phyloP scores from a whole-genome alignment of 2,329 filamentous ascomycete genomes.

The Curvularia sp. region DNA sequence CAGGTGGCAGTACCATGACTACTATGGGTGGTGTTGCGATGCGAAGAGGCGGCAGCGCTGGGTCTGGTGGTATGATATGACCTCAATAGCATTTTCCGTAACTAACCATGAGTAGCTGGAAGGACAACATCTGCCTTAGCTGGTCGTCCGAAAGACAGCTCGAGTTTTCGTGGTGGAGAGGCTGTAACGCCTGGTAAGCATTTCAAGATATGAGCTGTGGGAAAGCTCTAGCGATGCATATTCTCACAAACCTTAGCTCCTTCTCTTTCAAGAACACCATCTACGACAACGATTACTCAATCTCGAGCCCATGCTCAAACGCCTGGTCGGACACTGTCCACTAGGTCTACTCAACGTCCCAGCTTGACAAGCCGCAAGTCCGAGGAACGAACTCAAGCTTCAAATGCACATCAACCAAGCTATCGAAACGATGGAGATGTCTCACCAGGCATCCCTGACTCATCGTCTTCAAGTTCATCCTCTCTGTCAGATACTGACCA shows the following conservation, averaged over 20 bases:
- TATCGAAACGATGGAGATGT: constrained; percentile 23
- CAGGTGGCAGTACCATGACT: constrained; percentile 54
- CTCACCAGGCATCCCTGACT: constrained; percentile 34
- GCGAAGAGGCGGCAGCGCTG: constrained; percentile 60
- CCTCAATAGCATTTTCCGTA: not conserved
- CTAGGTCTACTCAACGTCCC: constrained; percentile 37
- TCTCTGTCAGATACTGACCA: constrained; percentile 48
- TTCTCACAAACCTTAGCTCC: constrained; percentile 28
- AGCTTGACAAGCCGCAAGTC: constrained; percentile 29
- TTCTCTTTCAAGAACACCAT: constrained; percentile 56
- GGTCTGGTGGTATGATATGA: constrained; percentile 45
- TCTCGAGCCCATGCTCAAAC: constrained; percentile 36
- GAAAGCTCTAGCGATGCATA: not conserved
- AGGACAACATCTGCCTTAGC: constrained; percentile 64
- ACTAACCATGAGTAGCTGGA: constrained; percentile 35
- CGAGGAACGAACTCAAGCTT: constrained; percentile 21
- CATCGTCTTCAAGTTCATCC: constrained; percentile 42
- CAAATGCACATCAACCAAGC: constrained; percentile 12
- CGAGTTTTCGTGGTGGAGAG: constrained; percentile 60
- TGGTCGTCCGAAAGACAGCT: constrained; percentile 64
- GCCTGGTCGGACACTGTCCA: constrained; percentile 36
- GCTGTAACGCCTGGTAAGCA: constrained; percentile 51
- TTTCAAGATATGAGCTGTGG: not conserved
- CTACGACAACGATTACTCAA: constrained; percentile 58
- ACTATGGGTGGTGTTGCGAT: constrained; percentile 55